Evolutionary conservation across 1,284 basidiomycete genomes (phyloP), one percentile per base, ranked within the genome.

Genomic region (Sporisorium scitamineum): DNA sequence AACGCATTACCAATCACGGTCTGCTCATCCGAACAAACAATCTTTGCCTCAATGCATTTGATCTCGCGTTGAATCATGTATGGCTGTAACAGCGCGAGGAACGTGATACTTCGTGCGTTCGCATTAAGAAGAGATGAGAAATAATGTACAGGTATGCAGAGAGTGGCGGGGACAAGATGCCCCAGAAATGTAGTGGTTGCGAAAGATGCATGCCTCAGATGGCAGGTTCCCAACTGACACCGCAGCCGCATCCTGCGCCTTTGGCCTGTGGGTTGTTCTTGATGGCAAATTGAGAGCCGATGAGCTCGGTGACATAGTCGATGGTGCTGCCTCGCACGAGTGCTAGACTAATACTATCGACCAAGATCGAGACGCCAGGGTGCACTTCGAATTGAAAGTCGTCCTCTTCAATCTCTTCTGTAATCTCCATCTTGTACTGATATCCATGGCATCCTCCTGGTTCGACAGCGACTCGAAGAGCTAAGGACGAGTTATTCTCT

Each of bases 381-480:
- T 75, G 54, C 7, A 92, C 88, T 16, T 87, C 88, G 1, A 92
- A 91, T 77, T 93, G 92, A 24, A 94, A 95, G 86, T 95, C 94
- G 67, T 84, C 84, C 0, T 84, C 72, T 54, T 88, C 88, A 26
- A 86, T 84, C 50, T 88, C 80, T 26, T 82, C 89, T 2, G 92
- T 90, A 1, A 95, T 88, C 66, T 91, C 90, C 88, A 96, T 90
- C 84, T 93, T 94, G 87, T 95, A 95, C 82, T 95, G 93, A 82
- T 95, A 95, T 32, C 94, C 94, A 80, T 96, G 94, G 80, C 94
- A 95, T 39, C 94, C 94, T 18, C 94, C 94, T 4, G 92, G 93
- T 83, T 95, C 93, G 26, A 96, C 92, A 0, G 90, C 87, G 79
- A 96, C 88, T 67, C 93, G 88, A 16, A 95, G 87, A 2, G 90